phyloP scores from a whole-genome alignment of 1,284 basidiomycete species.

The Earliella scabrosa region DNA sequence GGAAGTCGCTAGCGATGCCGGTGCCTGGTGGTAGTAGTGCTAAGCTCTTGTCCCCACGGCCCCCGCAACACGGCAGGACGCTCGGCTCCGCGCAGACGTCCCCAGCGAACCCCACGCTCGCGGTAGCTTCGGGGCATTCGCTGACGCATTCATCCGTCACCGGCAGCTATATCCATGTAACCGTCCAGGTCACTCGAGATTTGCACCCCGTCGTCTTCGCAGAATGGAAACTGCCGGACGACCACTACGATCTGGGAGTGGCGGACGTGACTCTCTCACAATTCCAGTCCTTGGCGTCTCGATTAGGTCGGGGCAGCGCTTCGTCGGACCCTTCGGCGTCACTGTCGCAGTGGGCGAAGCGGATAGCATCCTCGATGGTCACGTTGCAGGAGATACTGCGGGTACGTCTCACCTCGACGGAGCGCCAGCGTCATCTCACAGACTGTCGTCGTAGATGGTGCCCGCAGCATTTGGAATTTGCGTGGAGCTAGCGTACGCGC shows the following conservation, averaged over 20 bases:
- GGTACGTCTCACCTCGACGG: slow-evolving; percentile 45
- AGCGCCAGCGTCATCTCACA: slow-evolving; percentile 2
- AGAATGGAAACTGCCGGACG: slow-evolving; percentile 73
- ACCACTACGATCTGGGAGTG: slow-evolving; percentile 80
- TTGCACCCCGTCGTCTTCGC: slow-evolving; percentile 84
- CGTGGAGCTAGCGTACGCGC: slow-evolving; percentile 80
- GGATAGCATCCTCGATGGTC: slow-evolving; percentile 63
- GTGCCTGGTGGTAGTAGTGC: slow-evolving; percentile 28
- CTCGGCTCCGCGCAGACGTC: slow-evolving; percentile 65
- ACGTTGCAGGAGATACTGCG: slow-evolving; percentile 75
- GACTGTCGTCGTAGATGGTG: slow-evolving; percentile 54
- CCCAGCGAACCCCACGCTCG: slow-evolving; percentile 59
- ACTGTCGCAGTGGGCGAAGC: slow-evolving; percentile 59
- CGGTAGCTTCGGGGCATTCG: slow-evolving; percentile 50
- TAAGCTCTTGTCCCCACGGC: slow-evolving; percentile 31
- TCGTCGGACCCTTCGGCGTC: slow-evolving; percentile 36
- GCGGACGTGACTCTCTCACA: slow-evolving; percentile 84
- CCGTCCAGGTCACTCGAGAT: slow-evolving; percentile 93
- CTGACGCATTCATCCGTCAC: slow-evolving; percentile 86
- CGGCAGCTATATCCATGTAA: slow-evolving; percentile 85
- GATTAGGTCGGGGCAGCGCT: slow-evolving; percentile 49
- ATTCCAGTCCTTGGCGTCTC: slow-evolving; percentile 70
- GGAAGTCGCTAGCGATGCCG: slow-evolving; percentile 84
- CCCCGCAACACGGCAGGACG: slow-evolving; percentile 34
- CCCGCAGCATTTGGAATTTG: slow-evolving; percentile 78